Evolutionary conservation across 2,329 filamentous ascomycete species (phyloP).

Genomic region (Paracorniculantispora psalliotae): DNA sequence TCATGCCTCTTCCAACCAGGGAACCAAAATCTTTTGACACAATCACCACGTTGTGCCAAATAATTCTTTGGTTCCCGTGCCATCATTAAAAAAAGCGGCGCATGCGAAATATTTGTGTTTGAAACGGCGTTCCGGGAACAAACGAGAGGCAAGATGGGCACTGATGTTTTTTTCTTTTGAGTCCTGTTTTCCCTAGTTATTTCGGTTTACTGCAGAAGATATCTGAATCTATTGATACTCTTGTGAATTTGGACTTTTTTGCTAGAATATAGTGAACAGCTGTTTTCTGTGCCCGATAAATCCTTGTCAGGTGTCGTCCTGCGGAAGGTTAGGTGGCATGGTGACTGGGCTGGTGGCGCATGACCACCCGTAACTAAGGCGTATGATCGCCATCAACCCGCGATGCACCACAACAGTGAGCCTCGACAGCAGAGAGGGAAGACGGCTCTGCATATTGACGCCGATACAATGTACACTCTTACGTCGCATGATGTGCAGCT

Average conservation of each 20-base stretch:
- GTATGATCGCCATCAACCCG: not conserved
- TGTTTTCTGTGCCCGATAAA: not conserved
- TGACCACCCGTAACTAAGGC: not conserved
- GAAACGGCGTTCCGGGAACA: conserved; percentile 29
- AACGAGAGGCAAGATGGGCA: conserved; percentile 23
- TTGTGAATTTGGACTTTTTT: not conserved
- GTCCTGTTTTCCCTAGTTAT: conserved; percentile 9
- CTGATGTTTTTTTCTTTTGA: conserved; percentile 15
- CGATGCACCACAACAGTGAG: not conserved
- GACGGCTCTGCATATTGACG: not conserved
- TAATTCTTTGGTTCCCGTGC: not conserved
- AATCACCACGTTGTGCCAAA: not conserved
- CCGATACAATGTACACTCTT: not conserved
- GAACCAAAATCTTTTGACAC: not conserved
- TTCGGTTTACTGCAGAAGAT: conserved; percentile 13
- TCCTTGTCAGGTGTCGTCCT: conserved; percentile 4
- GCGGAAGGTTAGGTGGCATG: conserved; percentile 16
- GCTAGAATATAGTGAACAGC: too few species aligned
- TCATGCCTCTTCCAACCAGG: not conserved
- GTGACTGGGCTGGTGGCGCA: conserved; percentile 10
- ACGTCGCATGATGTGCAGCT: not conserved
- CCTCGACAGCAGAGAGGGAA: not conserved
- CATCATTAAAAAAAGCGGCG: conserved; percentile 19
- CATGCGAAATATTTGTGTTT: conserved; percentile 16
- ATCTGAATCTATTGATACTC: conserved; percentile 14